Evolutionary conservation across 23 red algal species (phyloP), one percentile per base, ranked within the genome.

Genomic region (Cyanidiococcus yangmingshanensis): DNA sequence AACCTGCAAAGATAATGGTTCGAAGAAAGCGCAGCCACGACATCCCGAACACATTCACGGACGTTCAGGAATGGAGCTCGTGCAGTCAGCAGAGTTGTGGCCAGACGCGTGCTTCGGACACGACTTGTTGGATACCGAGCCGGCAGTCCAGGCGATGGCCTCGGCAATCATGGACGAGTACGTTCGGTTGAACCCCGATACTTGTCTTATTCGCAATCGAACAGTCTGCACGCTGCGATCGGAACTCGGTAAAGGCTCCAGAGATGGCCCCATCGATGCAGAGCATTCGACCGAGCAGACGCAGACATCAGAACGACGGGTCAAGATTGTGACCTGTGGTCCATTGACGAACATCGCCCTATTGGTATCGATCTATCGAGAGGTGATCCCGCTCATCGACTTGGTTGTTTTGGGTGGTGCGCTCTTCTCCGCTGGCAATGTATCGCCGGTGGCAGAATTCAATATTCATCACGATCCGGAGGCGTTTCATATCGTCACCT

Each of bases 391-490:
- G 63, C 54, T 40, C 1, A 57, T 81, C 16, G 36, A 58, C 26
- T 38, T 81, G 0, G 78, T 81, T 1, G 38, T 81, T 0, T 39
- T 81, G 41, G 78, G 78, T 41, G 78, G 78, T 1, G 68, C 78
- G 38, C 59, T 81, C 16, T 7, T 71, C 40, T 40, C 59, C 59
- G 39, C 58, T 38, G 78, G 78, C 39, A 81, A 81, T 30, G 68
- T 81, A 36, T 39, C 59, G 41, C 78, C 78, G 16, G 39, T 71
- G 0, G 78, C 78, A 40, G 78, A 81, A 24, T 81, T 81, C 68
- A 81, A 81, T 81, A 57, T 81, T 25, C 78, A 40, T 59, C 78
- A 81, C 40, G 78, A 81, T 68, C 78, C 78, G 25, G 78, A 81
- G 40, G 78, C 78, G 38, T 67, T 71, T 30, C 38, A 40, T 40